Conservation (phyloP, 352 stramenopile genomes). For the Stephanocyclus meneghinianus region DNA sequence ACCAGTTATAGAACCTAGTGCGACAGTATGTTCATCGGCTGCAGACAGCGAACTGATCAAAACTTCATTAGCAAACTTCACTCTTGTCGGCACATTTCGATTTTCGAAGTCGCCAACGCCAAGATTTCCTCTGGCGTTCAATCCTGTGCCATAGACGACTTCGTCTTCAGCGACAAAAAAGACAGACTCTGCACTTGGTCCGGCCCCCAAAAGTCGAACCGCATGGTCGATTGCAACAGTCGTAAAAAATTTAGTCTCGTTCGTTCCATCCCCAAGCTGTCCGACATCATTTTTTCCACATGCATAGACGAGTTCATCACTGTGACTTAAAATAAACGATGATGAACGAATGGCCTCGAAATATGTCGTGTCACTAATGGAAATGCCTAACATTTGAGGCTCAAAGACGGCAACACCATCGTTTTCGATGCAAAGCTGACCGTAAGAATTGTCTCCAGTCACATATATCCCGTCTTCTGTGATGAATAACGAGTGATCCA, state of each 20-base stretch:
- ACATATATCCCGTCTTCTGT: conserved; percentile 39
- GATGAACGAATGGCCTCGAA: conserved; percentile 39
- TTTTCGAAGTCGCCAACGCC: conserved; percentile 44
- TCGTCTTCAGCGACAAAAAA: conserved; percentile 53
- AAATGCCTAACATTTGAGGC: conserved; percentile 15
- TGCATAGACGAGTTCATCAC: conserved; percentile 28
- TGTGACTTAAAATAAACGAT: conserved; percentile 41
- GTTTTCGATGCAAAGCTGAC: conserved; percentile 40
- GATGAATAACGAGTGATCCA: conserved; percentile 44
- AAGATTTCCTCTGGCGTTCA: conserved; percentile 51
- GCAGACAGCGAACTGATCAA: conserved; percentile 28
- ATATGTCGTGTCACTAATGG: not conserved
- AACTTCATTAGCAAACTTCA: conserved; percentile 31
- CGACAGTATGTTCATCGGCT: conserved; percentile 39
- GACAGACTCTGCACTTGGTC: conserved; percentile 37
- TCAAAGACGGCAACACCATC: conserved; percentile 14
- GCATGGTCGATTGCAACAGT: conserved; percentile 20
- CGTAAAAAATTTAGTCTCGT: conserved; percentile 20
- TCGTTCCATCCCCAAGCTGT: conserved; percentile 52
- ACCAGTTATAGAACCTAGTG: conserved; percentile 14
- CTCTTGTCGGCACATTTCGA: conserved; percentile 33
- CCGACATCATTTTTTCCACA: conserved; percentile 50
- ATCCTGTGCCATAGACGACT: conserved; percentile 37
- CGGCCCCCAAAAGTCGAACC: conserved; percentile 32
- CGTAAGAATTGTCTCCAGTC: conserved; percentile 45